Base-by-base conservation (phyloP, 129 eudicot species). In the Tagetes patula region DNA sequence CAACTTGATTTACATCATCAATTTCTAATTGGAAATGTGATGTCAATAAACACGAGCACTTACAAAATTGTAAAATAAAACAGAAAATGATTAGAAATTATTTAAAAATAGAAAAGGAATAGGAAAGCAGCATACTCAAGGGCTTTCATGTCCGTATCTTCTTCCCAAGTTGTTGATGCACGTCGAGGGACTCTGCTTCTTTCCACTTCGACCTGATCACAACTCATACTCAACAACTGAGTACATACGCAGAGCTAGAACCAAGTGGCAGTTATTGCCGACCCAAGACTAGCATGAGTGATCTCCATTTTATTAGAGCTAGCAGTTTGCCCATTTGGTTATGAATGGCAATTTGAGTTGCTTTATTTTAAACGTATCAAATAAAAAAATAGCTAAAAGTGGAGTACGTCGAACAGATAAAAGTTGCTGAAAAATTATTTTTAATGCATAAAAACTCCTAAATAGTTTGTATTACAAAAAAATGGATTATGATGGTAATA, bases 121-220 rank as follows among this genome's bases (percentile, higher is more conserved):
- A 61, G 31, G 71, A 10, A 48, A 75, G 40, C 34, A 69, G 65
- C 94, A 80, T 88, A 95, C 99, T 90, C 99, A 2, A 95, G 99
- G 75, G 95, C 84, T 82, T 83, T 95, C 79, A 95, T 95, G 84
- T 95, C 99, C 30, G 89, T 72, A 72, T 95, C 99, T 80, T 95
- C 99, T 72, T 90, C 96, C 99, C 99, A 95, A 72, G 42, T 61
- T 37, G 99, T 54, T 70, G 97, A 95, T 47, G 87, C 76, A 71
- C 97, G 96, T 49, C 97, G 94, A 75, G 97, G 74, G 81, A 82
- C 71, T 83, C 90, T 85, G 78, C 80, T 90, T 73, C 91, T 85
- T 86, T 95, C 99, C 40, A 86, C 91, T 82, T 95, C 99, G 78
- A 89, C 88, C 67, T 61, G 45, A 30, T 61, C 67, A 61, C 67